Base-by-base conservation (phyloP, 2,329 filamentous ascomycete genomes). In the Alternaria conjuncta region DNA sequence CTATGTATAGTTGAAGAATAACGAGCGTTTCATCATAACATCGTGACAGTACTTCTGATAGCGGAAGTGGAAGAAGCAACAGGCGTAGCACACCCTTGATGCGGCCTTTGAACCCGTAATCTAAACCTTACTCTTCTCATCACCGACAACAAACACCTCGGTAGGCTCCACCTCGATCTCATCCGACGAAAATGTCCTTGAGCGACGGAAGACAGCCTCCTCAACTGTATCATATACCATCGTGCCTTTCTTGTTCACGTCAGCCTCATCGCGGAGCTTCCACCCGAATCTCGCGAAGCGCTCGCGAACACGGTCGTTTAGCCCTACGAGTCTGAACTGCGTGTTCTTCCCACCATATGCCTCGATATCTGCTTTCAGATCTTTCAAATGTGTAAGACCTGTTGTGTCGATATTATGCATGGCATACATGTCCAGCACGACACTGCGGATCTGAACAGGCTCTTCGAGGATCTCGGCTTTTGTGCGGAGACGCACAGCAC, bases 361-460 rank as follows among this genome's bases (percentile, higher is more conserved):
- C 18, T 81, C 78, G 4, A 88, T 66, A 66, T 87, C 85, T 13
- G 77, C 77, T 18, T 84, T 78, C 20, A 88, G 73, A 36, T 84
- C 84, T 43, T 79, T 79, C 7, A 88, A 72, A 9, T 86, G 83
- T 0, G 81, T 78, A 4, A 86, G 79, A 0, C 84, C 86, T 0
- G 86, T 88, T 0, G 83, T 82, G 60, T 88, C 87, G 9, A 86
- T 80, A 63, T 86, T 84, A 15, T 84, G 84, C 18, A 86, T 84
- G 57, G 82, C 82, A 1, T 75, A 75, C 57, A 88, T 84, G 66
- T 88, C 86, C 0, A 88, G 76, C 0, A 88, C 79, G 0, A 88
- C 80, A 3, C 85, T 74, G 1, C 79, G 77, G 18, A 88, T 82
- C 0, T 80, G 81, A 1, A 81, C 78, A 1, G 68, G 75, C 43